Conservation (phyloP, 2,329 filamentous ascomycete genomes). For the Talaromyces funiculosus region DNA sequence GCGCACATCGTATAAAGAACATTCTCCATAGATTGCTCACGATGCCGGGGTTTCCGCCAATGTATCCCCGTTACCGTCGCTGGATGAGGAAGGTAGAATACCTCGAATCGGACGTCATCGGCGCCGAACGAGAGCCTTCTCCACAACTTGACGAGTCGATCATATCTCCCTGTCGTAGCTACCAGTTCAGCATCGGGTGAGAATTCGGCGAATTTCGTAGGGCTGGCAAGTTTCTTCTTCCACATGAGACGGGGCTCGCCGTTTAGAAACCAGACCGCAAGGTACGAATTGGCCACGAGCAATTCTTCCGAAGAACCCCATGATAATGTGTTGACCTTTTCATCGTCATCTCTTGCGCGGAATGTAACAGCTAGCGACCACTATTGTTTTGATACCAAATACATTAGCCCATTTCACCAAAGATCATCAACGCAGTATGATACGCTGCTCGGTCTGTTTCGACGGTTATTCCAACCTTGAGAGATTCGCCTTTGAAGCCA, state of each 20-base stretch:
- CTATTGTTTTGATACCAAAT: constrained; percentile 25
- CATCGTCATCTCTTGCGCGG: constrained; percentile 40
- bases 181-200: constrained; percentile 86
- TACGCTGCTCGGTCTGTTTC: too few relatives aligned
- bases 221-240: constrained; percentile 67
- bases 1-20: constrained; percentile 84
- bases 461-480: constrained; percentile 55
- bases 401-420: background rate
- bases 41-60: constrained; percentile 74
- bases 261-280: constrained; percentile 64
- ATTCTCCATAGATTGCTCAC: constrained; percentile 75
- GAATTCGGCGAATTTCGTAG: constrained; percentile 67
- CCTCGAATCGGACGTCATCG: constrained; percentile 80
- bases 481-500: constrained; percentile 61
- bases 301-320: constrained; percentile 87
- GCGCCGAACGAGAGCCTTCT: constrained; percentile 75
- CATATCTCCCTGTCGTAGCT: constrained; percentile 70
- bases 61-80: constrained; percentile 71
- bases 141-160: constrained; percentile 89
- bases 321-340: constrained; percentile 58
- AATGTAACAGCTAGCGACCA: constrained; percentile 55
- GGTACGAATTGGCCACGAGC: constrained; percentile 63
- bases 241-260: constrained; percentile 53
- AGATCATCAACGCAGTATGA: too few relatives aligned
- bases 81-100: constrained; percentile 84